Percentiles rank a stretch among this genome's conserved stretches.
These are phyloP conservation scores for Selaginella tamariscina DNA, from an alignment of 75 land plant genomes.

Conservation along the genomic window DNA sequence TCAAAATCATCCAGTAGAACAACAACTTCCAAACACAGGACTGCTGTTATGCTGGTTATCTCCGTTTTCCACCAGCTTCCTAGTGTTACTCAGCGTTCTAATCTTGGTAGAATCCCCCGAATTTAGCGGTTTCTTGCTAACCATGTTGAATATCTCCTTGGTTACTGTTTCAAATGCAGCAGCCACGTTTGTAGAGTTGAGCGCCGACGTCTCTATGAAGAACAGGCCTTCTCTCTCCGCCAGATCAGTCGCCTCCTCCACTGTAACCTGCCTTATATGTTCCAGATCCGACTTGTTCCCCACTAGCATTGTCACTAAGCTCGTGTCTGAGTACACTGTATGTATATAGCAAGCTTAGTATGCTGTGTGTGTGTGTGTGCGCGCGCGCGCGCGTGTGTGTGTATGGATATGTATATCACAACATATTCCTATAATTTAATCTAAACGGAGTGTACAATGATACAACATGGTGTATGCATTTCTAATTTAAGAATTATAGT, in stretches of 20 bases:
- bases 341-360: not conserved
- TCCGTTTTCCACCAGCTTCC: not conserved
- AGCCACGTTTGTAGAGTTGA: conserved; percentile 75
- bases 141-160: conserved; percentile 62
- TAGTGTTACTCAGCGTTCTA: not conserved
- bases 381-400: too few relatives aligned
- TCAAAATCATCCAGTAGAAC: too few relatives aligned
- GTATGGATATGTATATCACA: too few relatives aligned
- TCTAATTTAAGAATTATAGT: not conserved
- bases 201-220: conserved; percentile 84
- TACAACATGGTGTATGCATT: not conserved
- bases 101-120: conserved; percentile 5
- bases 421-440: too few relatives aligned
- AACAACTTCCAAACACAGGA: too few relatives aligned
- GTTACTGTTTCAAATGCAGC: conserved; percentile 80
- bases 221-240: conserved; percentile 62
- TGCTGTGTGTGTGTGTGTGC: too few relatives aligned
- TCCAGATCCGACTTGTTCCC: conserved; percentile 82
- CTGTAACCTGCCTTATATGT: conserved; percentile 58
- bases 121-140: conserved; percentile 18
- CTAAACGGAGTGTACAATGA: not conserved
- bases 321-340: conserved; percentile 83
- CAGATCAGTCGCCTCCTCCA: conserved; percentile 57
- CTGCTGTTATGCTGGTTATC: too few relatives aligned
- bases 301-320: conserved; percentile 76